Percentiles rank a stretch among this genome's conserved stretches.
Conservation (phyloP, 371 early-diverging fungal genomes). For the Choanephora cucurbitarum region DNA sequence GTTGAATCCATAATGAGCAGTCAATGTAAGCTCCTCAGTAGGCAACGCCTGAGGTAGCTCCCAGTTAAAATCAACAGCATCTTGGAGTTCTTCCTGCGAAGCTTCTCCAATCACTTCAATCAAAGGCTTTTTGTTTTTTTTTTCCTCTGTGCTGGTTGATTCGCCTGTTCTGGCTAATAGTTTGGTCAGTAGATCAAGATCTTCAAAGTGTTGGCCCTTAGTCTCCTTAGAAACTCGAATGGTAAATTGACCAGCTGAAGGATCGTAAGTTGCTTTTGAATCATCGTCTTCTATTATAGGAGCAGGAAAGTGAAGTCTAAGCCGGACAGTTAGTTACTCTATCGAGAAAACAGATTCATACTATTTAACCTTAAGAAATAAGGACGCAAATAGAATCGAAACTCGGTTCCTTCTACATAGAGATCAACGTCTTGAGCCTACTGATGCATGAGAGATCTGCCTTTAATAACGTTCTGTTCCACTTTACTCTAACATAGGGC, state of each 20-base stretch:
- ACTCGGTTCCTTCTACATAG: slow-evolving; percentile 71
- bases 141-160: slow-evolving; percentile 24
- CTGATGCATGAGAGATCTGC: neutral
- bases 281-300: slow-evolving; percentile 86
- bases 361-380: slow-evolving; percentile 85
- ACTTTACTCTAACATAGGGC: slow-evolving; percentile 81
- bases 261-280: slow-evolving; percentile 81
- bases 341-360: too few species aligned
- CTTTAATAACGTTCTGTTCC: neutral
- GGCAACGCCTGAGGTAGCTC: slow-evolving; percentile 79
- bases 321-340: too few species aligned
- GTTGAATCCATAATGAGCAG: slow-evolving; percentile 81
- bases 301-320: slow-evolving; percentile 83
- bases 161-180: slow-evolving; percentile 71
- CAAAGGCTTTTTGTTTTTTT: slow-evolving; percentile 49
- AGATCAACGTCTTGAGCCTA: slow-evolving; percentile 87
- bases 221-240: slow-evolving; percentile 79
- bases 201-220: slow-evolving; percentile 78
- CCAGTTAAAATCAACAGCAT: slow-evolving; percentile 82
- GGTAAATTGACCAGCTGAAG: slow-evolving; percentile 73
- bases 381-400: slow-evolving; percentile 79
- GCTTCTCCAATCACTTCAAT: slow-evolving; percentile 81
- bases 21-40: slow-evolving; percentile 18
- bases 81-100: slow-evolving; percentile 20
- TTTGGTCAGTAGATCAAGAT: slow-evolving; percentile 87